Conservation (phyloP, 805 yeast genomes). For the Nakazawaea populi region DNA sequence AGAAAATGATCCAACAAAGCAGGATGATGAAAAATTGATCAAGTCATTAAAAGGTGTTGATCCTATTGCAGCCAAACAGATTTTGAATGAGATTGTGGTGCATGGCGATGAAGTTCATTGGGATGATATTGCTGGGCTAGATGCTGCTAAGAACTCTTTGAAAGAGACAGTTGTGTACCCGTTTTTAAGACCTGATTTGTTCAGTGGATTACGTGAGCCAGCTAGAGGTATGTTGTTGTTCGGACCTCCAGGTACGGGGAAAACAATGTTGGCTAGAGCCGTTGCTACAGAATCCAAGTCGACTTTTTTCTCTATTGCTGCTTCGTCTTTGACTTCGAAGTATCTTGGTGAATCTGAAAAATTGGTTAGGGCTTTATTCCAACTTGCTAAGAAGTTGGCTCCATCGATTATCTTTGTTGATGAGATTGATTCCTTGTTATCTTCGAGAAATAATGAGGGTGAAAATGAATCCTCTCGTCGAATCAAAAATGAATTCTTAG, state of each 20-base stretch:
- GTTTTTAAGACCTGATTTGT: slow-evolving; percentile 87
- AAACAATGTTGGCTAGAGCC: slow-evolving; percentile 94
- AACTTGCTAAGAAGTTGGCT: slow-evolving; percentile 75
- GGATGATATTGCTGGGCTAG: slow-evolving; percentile 94
- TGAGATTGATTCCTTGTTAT: slow-evolving; percentile 87
- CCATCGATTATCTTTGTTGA: slow-evolving; percentile 95
- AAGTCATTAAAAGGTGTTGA: slow-evolving; percentile 68
- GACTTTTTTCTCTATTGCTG: slow-evolving; percentile 86
- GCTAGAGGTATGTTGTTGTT: slow-evolving; percentile 93
- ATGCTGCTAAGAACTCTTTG: slow-evolving; percentile 78
- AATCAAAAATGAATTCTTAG: slow-evolving; percentile 86
- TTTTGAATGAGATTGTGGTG: slow-evolving; percentile 80
- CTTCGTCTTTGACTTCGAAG: slow-evolving; percentile 84
- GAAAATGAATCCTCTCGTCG: slow-evolving; percentile 82
- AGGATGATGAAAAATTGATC: slow-evolving; percentile 30
- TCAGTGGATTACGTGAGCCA: slow-evolving; percentile 87
- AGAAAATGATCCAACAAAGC: slow-evolving; percentile 16
- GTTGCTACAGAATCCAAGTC: slow-evolving; percentile 94
- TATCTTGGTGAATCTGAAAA: slow-evolving; percentile 92
- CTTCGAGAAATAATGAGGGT: slow-evolving; percentile 67
- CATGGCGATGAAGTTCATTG: slow-evolving; percentile 89
- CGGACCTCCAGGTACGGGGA: slow-evolving; percentile 99
- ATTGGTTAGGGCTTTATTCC: slow-evolving; percentile 81
- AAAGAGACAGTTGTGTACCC: slow-evolving; percentile 97
- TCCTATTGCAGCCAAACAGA: slow-evolving; percentile 70